Percentiles rank a stretch among this genome's conserved stretches.
phyloP scores from a whole-genome alignment of 305 asterid species.

The Lippia alba region DNA sequence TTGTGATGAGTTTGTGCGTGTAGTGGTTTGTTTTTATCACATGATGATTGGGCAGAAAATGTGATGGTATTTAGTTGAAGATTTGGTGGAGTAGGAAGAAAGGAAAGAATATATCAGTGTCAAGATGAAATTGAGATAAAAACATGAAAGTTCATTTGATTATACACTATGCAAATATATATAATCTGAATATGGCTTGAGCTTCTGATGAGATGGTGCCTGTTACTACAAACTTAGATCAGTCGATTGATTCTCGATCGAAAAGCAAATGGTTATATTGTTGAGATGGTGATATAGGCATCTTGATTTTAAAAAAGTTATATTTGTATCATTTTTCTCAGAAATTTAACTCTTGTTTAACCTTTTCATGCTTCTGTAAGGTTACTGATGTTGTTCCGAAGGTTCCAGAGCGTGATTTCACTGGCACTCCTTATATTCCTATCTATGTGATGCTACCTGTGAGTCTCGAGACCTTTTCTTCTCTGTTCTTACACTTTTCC shows the following conservation, averaged over 20 bases:
- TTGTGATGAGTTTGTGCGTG: too few species aligned
- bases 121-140: too few species aligned
- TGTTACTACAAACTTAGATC: neutral
- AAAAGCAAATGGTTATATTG: neutral
- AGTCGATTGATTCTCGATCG: neutral
- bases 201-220: neutral
- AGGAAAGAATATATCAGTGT: too few species aligned
- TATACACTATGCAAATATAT: too few species aligned
- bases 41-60: too few species aligned
- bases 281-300: neutral
- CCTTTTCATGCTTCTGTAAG: conserved; percentile 30
- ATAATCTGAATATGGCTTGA: neutral
- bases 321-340: too few species aligned
- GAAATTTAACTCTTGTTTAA: too few species aligned
- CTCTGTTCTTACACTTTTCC: neutral
- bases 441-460: conserved; percentile 76
- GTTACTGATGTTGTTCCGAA: conserved; percentile 33
- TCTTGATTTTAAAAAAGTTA: neutral
- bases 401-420: conserved; percentile 62
- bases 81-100: too few species aligned
- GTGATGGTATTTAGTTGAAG: too few species aligned
- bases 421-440: conserved; percentile 71
- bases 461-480: conserved; percentile 41
- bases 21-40: too few species aligned
- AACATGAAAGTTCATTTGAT: too few species aligned